Percentiles rank a stretch among this genome's conserved stretches.
Conservation (phyloP, 108 stramenopile species). For the Fragilariopsis cylindrus region DNA sequence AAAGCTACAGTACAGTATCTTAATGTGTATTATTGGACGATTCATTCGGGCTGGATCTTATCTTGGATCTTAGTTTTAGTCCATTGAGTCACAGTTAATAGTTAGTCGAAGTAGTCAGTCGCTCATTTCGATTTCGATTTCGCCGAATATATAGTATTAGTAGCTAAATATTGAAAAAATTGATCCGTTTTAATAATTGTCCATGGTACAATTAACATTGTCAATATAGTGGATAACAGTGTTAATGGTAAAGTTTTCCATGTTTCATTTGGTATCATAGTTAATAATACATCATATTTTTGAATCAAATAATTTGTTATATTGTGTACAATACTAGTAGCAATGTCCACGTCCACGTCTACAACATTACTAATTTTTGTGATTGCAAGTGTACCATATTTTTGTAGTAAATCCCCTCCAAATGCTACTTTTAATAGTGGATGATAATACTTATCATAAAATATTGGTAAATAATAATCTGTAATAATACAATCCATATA, state of each 20-base stretch:
- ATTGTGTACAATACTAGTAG: not conserved
- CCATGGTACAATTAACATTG: conserved; percentile 57
- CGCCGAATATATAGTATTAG: not conserved
- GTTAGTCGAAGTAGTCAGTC: too few relatives aligned
- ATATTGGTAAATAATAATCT: not conserved
- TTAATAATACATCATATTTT: not conserved
- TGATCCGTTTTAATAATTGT: conserved; percentile 64
- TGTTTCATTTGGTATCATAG: conserved; percentile 44
- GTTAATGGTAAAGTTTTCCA: conserved; percentile 65
- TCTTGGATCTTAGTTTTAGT: too few relatives aligned
- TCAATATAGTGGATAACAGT: conserved; percentile 51
- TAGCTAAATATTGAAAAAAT: conserved; percentile 59
- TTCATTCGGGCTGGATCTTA: too few relatives aligned
- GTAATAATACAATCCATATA: not conserved
- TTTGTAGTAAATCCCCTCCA: conserved; percentile 19
- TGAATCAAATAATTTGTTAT: not conserved
- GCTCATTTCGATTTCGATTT: not conserved
- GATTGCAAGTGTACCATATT: not conserved
- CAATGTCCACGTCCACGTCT: too few relatives aligned
- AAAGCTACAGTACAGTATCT: too few relatives aligned
- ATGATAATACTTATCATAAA: not conserved
- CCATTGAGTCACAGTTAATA: too few relatives aligned
- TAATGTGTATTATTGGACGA: too few relatives aligned
- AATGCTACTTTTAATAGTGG: conserved; percentile 21
- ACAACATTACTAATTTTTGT: not conserved